These are phyloP conservation scores for Gentiana dahurica DNA, from an alignment of 257 asterid genomes.

Conservation along the genomic window DNA sequence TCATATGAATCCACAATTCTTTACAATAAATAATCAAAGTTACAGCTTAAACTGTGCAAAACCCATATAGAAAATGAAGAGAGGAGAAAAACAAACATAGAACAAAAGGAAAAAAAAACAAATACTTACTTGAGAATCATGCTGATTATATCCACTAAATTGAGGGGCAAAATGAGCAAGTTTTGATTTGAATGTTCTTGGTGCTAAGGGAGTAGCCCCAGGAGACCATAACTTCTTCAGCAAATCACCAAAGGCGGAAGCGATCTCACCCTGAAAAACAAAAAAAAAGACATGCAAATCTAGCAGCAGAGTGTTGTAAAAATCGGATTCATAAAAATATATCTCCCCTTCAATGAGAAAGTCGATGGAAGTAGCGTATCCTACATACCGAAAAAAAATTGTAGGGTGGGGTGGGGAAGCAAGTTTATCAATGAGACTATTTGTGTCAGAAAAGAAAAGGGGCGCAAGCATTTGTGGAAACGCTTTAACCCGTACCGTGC, in stretches of 20 bases:
- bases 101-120: constrained; percentile 5
- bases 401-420: too few relatives aligned
- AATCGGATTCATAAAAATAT: too few relatives aligned
- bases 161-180: constrained; percentile 98
- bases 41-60: not conserved
- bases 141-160: constrained; percentile 93
- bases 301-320: too few relatives aligned
- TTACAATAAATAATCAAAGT: not conserved
- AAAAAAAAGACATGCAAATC: too few relatives aligned
- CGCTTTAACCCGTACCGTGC: not conserved
- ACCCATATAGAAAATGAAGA: not conserved
- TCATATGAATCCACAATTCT: not conserved
- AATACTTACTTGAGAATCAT: constrained; percentile 81
- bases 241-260: constrained; percentile 88
- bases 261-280: constrained; percentile 73
- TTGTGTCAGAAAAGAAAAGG: too few relatives aligned
- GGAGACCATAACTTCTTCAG: constrained; percentile 94
- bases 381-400: too few relatives aligned
- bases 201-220: constrained; percentile 82
- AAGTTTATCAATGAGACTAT: too few relatives aligned
- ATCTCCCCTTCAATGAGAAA: too few relatives aligned
- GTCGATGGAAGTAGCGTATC: too few relatives aligned
- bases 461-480: too few relatives aligned
- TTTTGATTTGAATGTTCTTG: constrained; percentile 76
- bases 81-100: not conserved